Evolutionary conservation across 176 grass and related monocot species (phyloP).

Genomic region (Phoenix dactylifera): DNA sequence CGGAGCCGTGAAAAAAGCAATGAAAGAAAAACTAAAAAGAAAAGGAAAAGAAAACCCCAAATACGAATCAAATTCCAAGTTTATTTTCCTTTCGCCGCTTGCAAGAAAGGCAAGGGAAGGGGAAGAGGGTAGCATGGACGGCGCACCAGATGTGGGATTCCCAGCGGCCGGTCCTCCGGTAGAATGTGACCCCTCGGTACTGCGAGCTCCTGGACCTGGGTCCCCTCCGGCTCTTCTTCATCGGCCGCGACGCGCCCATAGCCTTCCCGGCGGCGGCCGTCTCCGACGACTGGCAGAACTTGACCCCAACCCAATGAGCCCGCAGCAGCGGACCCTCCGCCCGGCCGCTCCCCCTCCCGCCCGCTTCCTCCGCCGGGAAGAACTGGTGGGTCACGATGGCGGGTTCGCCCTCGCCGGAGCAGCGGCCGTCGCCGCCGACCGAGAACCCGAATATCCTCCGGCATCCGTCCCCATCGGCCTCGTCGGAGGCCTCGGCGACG

Average conservation of each 20-base stretch:
- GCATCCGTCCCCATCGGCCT: constrained; percentile 9
- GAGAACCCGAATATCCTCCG: constrained; percentile 30
- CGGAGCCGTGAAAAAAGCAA: background rate
- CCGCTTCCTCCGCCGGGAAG: constrained; percentile 36
- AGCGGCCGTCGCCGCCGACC: constrained; percentile 11
- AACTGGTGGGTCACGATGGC: constrained; percentile 77
- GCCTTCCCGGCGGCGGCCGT: background rate
- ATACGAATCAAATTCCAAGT: constrained; percentile 19
- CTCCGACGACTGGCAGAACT: constrained; percentile 34
- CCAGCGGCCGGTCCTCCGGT: constrained; percentile 90
- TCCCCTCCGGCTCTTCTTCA: constrained; percentile 82
- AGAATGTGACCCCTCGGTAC: constrained; percentile 99
- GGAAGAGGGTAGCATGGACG: background rate
- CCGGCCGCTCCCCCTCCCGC: background rate
- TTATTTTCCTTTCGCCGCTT: background rate
- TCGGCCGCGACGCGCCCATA: background rate
- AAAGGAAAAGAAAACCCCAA: constrained; percentile 14
- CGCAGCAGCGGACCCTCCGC: constrained; percentile 15
- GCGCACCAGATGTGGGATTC: constrained; percentile 98
- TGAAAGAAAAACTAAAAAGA: constrained; percentile 36
- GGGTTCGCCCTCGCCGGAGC: constrained; percentile 35
- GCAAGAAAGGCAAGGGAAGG: background rate
- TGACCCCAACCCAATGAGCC: constrained; percentile 24
- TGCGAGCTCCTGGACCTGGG: constrained; percentile 92
- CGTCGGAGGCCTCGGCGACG: background rate